A percentile compares a stretch with the other conserved stretches of the same genome.
Conservation (phyloP, 2,329 filamentous ascomycete genomes). For the Aschersonia sp. region DNA sequence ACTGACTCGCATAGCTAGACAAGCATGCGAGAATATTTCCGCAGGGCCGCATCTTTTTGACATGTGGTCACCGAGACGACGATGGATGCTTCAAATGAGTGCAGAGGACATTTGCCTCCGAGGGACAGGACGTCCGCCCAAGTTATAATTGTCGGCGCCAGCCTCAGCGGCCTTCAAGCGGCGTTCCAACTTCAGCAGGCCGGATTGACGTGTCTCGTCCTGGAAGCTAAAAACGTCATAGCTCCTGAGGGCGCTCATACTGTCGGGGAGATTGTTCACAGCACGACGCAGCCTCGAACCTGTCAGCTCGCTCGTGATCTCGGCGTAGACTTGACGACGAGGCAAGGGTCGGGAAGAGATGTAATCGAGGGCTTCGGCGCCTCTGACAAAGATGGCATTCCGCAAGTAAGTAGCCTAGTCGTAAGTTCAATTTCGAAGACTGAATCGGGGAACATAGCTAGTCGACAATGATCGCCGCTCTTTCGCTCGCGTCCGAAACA, state of each 20-base stretch:
- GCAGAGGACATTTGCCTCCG: background rate
- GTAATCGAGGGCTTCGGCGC: slow-evolving; percentile 1
- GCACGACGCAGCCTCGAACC: background rate
- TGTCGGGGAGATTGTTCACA: background rate
- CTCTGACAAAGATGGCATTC: background rate
- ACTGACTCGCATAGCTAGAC: background rate
- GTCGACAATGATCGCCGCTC: slow-evolving; percentile 7
- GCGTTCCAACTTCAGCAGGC: slow-evolving; percentile 9
- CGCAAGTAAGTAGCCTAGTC: background rate
- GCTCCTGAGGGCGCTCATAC: background rate
- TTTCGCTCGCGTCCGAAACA: slow-evolving; percentile 6
- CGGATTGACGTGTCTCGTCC: slow-evolving; percentile 10
- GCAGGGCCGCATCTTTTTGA: no score
- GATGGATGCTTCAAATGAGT: background rate
- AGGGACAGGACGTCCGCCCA: slow-evolving; percentile 5
- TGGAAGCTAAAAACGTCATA: slow-evolving; percentile 5
- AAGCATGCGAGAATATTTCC: no score
- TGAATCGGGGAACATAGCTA: slow-evolving; percentile 1
- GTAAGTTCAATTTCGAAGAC: background rate
- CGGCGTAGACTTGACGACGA: background rate
- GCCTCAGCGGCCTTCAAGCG: slow-evolving; percentile 11
- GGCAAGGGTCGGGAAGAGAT: background rate
- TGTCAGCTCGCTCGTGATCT: background rate
- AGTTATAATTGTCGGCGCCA: slow-evolving; percentile 12
- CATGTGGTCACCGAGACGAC: background rate